Conservation (phyloP, 2,329 filamentous ascomycete genomes). For the Colletotrichum brevisporum region DNA sequence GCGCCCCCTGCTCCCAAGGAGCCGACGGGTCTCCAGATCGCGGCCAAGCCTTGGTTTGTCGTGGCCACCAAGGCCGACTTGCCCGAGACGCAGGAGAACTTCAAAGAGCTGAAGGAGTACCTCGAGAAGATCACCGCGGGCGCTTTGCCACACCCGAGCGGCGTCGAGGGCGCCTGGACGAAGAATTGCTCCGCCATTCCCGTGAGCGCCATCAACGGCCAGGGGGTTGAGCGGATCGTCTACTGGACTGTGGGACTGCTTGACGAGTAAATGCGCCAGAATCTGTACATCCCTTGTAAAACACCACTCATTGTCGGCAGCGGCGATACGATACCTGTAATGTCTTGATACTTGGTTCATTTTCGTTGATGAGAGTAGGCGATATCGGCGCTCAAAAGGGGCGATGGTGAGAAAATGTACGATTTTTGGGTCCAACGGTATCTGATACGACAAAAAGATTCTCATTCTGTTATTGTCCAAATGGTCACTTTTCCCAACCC, state of each 20-base stretch:
- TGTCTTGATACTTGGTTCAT: not conserved
- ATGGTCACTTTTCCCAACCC: too few species aligned
- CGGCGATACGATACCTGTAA: not conserved
- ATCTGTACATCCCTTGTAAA: conserved; percentile 23
- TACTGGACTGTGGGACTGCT: conserved; percentile 80
- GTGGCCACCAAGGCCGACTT: conserved; percentile 94
- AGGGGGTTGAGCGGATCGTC: conserved; percentile 83
- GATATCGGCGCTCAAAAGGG: too few species aligned
- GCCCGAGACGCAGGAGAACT: conserved; percentile 84
- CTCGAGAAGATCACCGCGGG: conserved; percentile 76
- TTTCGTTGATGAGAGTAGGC: not conserved
- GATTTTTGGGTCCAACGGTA: too few species aligned
- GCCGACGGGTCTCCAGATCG: conserved; percentile 75
- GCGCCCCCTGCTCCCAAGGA: conserved; percentile 44
- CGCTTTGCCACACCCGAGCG: conserved; percentile 79
- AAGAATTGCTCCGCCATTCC: conserved; percentile 80
- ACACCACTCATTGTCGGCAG: conserved; percentile 12
- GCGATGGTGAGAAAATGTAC: too few species aligned
- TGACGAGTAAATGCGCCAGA: conserved; percentile 57
- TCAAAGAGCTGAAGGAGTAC: conserved; percentile 77
- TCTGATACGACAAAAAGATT: too few species aligned
- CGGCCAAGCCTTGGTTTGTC: conserved; percentile 97
- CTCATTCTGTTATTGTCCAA: too few species aligned
- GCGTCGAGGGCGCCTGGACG: conserved; percentile 69
- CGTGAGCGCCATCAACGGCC: conserved; percentile 88